A percentile compares a stretch with the other conserved stretches of the same genome.
phyloP scores from a whole-genome alignment of 768 basidiomycete species.

The Hysterangium stoloniferum region DNA sequence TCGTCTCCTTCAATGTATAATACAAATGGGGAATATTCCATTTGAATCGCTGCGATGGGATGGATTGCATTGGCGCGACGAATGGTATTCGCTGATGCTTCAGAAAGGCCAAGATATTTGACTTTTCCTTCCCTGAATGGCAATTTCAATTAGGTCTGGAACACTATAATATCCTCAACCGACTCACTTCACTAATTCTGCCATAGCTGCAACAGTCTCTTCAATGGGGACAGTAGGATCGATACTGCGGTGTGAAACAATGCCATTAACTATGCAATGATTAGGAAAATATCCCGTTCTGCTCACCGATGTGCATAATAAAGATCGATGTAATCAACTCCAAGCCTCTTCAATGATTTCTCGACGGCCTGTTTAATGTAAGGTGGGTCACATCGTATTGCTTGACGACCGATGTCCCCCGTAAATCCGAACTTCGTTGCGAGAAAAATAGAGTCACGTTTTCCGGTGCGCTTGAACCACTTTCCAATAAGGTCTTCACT shows the following conservation, averaged over 20 bases:
- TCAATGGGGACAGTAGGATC: conserved; percentile 1
- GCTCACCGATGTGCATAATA: conserved; percentile 36
- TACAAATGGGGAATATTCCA: conserved; percentile 45
- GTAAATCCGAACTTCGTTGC: conserved; percentile 48
- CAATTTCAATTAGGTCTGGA: conserved; percentile 19
- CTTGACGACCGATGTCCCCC: not conserved
- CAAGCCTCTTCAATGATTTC: conserved; percentile 29
- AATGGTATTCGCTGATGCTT: conserved; percentile 38
- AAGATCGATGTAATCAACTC: conserved; percentile 37
- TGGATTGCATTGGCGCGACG: conserved; percentile 45
- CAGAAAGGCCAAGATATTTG: conserved; percentile 46
- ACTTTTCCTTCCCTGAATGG: conserved; percentile 40
- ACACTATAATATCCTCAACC: conserved; percentile 16
- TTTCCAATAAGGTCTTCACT: conserved; percentile 38
- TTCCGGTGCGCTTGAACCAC: conserved; percentile 46
- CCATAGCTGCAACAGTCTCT: conserved; percentile 20
- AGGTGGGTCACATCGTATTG: conserved; percentile 32
- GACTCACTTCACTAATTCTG: conserved; percentile 25
- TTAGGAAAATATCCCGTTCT: not conserved
- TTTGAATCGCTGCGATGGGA: conserved; percentile 41
- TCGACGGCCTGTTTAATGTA: conserved; percentile 33
- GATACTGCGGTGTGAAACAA: not conserved
- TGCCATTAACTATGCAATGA: conserved; percentile 16
- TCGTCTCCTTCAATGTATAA: conserved; percentile 43
- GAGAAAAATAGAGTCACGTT: conserved; percentile 46